Base-by-base conservation (phyloP, 768 basidiomycete genomes). In the Tephrocybe sp. region DNA sequence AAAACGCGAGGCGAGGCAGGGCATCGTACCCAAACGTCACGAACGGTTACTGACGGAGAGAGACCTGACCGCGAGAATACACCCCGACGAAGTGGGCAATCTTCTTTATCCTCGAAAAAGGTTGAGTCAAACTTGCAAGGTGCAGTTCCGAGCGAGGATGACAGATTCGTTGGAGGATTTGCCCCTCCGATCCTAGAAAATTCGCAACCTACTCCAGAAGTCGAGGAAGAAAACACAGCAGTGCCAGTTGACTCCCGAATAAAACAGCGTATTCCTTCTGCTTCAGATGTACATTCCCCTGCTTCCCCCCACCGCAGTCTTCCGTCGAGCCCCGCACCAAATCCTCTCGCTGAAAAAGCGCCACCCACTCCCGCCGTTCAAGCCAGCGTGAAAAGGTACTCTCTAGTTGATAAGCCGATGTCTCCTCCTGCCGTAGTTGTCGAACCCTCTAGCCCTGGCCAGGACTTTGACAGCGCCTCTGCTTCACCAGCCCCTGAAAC, bases 301-400 rank as follows among this genome's bases (percentile, higher is more conserved):
- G 34, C 48, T 21, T 45, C 53, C 3, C 40, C 56, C 17, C 48
- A 55, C 18, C 41, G 28, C 21, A 41, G 39, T n/a, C 41, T 48
- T 34, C 48, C 55, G 3, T 33, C 33, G 4, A 48, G 51, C 23
- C 48, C 48, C 2, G 39, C 40, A 4, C 46, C 60, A 17, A 37
- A 45, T 10, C 43, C 30, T n/a, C 50, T 44, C 18, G 42, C 54
- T 44, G 54, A 51, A 14, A 28, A 55, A 37, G 48, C 69, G 12
- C 66, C 72, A 2, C 60, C 65, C 7, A 48, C 65, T 21, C 67
- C 70, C 8, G 64, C 66, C 30, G 84, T 86, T 10, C 90, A 90
- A 4, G 68, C 87, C 5, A 80, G 73, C 48, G 81, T 92, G 36
- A 90, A 86, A 62, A 83, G 90, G 7, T 93, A 87, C 62, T 90